Base-by-base conservation (phyloP, 805 yeast genomes). In the Debaryomyces maramus region DNA sequence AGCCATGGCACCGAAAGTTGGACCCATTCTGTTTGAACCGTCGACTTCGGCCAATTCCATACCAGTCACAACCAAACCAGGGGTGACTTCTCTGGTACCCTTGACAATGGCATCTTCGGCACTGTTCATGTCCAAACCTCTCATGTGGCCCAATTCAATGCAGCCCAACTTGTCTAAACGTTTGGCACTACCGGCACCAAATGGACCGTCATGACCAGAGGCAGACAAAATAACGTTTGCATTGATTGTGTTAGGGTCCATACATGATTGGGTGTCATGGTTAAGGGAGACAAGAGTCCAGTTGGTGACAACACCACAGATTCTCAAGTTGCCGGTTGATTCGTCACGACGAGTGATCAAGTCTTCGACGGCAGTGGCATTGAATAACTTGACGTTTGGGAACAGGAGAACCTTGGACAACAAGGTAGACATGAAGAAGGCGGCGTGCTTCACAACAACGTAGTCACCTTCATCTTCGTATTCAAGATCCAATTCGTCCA, bases 151-250 rank as follows among this genome's bases (percentile, higher is more conserved):
- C 51, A 81, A 67, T 43, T 57, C 41, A 40, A 65, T 60, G 8
- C 55, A 54, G 16, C 59, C 60, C 39, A 66, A 56, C 27, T 54
- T 50, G 38, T 65, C 62, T 48, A 67, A 55, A 63, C 90, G 76
- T 72, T 84, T 84, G 47, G 85, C 88, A 45, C 80, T 75, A 67
- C 82, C 83, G 6, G 90, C 89, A 44, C 90, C 90, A 65, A 83
- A 81, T 38, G 88, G 89, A 53, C 91, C 90, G 58, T 84, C 91
- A 56, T 84, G 90, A 43, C 90, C 91, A 22, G 88, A 78, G 46
- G 88, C 79, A 11, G 88, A 82, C 42, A 85, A 68, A 41, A 84
- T 78, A 40, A 85, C 79, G 56, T 69, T 59, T 45, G 72, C 70
- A 54, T 83, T 84, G 69, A 84, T 81, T 45, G 88, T 83, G 67